Conservation (phyloP, 768 basidiomycete genomes). For the Cyathus striatus region DNA sequence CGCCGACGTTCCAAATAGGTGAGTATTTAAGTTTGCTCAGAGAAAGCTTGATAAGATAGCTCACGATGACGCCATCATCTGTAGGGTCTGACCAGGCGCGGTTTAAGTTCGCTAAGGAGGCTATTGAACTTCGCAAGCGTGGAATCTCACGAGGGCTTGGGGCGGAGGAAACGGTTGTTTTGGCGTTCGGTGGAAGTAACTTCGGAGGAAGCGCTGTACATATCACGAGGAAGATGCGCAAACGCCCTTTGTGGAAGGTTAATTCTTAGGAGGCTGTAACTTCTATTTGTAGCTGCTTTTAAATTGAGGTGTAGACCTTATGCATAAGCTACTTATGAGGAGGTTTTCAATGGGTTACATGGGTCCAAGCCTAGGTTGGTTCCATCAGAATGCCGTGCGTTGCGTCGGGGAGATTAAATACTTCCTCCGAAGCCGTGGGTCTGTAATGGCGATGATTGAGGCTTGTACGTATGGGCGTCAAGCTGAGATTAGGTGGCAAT, state of each 20-base stretch:
- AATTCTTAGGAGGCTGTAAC: slow-evolving; percentile 55
- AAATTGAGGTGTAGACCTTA: background rate
- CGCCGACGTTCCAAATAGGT: slow-evolving; percentile 79
- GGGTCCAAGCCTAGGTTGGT: no score
- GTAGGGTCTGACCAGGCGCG: slow-evolving; percentile 80
- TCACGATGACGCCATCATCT: no score
- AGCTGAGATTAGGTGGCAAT: no score
- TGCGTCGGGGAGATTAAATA: no score
- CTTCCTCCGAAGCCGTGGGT: no score
- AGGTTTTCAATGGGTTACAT: no score
- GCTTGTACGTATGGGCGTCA: no score
- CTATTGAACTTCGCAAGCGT: slow-evolving; percentile 77
- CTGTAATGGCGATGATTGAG: no score
- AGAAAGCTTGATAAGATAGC: no score
- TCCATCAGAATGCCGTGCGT: no score
- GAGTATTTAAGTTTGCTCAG: no score
- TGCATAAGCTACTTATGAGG: no score
- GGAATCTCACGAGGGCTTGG: slow-evolving; percentile 66
- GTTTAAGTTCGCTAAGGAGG: slow-evolving; percentile 91
- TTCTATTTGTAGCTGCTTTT: slow-evolving; percentile 3
- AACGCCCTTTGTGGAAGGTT: slow-evolving; percentile 77
- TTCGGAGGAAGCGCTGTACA: slow-evolving; percentile 74
- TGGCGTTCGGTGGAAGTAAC: slow-evolving; percentile 76
- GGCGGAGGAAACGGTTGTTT: slow-evolving; percentile 86
- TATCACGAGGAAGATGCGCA: slow-evolving; percentile 83